A percentile compares a stretch with the other conserved stretches of the same genome.
Conservation (phyloP, 2,329 filamentous ascomycete genomes). For the Mariannaea sp. region DNA sequence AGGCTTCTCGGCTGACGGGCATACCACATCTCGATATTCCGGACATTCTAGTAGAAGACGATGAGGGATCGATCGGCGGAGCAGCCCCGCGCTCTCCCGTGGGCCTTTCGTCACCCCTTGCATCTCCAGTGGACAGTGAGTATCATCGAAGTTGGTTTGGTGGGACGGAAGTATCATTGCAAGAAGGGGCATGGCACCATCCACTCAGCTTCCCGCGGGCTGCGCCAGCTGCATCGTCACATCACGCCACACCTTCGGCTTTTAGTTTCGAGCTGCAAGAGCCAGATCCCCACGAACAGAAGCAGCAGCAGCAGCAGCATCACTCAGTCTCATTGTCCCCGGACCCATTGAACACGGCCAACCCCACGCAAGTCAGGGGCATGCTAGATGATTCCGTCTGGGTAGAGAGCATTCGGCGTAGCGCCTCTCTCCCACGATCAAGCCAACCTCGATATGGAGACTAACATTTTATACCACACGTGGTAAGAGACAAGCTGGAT, state of each 20-base stretch:
- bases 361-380: slow-evolving; percentile 77
- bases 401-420: slow-evolving; percentile 89
- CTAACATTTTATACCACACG: too few relatives aligned
- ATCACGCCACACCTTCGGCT: slow-evolving; percentile 54
- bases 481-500: too few relatives aligned
- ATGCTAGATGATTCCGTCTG: slow-evolving; percentile 89
- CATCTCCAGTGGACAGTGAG: slow-evolving; percentile 37
- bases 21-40: slow-evolving; percentile 83
- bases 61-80: slow-evolving; percentile 51
- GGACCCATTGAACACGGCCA: slow-evolving; percentile 63
- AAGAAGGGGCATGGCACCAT: slow-evolving; percentile 46
- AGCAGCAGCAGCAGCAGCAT: slow-evolving; percentile 22
- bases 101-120: slow-evolving; percentile 26
- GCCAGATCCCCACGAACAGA: slow-evolving; percentile 40
- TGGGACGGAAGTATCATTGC: slow-evolving; percentile 49
- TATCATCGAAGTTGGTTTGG: slow-evolving; percentile 51
- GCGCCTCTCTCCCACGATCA: slow-evolving; percentile 69
- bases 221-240: slow-evolving; percentile 47
- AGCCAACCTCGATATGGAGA: slow-evolving; percentile 42
- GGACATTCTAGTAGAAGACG: slow-evolving; percentile 87
- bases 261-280: slow-evolving; percentile 65
- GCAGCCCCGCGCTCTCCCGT: slow-evolving; percentile 31
- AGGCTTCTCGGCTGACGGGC: slow-evolving; percentile 74
- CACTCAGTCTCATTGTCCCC: slow-evolving; percentile 50
- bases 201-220: slow-evolving; percentile 60